Evolutionary conservation across 352 stramenopile genomes (phyloP).

Genomic region (Plasmopara muralis): DNA sequence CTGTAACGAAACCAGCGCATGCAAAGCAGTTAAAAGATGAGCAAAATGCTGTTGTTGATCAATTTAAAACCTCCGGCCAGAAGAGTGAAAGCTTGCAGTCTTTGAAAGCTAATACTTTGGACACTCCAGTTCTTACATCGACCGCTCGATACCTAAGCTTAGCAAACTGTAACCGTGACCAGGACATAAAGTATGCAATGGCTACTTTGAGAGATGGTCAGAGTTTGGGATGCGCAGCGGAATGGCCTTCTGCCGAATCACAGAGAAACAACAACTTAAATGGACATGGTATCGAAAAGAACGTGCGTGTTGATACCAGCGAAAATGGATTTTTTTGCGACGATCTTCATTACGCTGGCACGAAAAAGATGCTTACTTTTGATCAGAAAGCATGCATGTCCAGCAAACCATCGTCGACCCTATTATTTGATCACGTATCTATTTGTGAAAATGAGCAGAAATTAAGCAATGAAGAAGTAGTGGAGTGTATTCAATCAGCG

Average conservation of each 20-base stretch:
- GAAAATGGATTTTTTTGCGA: slow-evolving; percentile 2
- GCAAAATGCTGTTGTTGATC: background rate
- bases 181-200: slow-evolving; percentile 10
- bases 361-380: background rate
- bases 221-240: background rate
- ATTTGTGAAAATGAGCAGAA: background rate
- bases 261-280: background rate
- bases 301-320: background rate
- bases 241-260: background rate
- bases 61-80: background rate
- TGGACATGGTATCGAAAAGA: background rate
- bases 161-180: slow-evolving; percentile 15
- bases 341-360: slow-evolving; percentile 1
- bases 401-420: background rate
- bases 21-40: background rate
- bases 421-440: background rate
- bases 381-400: background rate
- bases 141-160: slow-evolving; percentile 20
- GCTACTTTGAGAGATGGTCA: background rate
- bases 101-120: slow-evolving; percentile 1
- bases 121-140: background rate
- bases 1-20: slow-evolving; percentile 14
- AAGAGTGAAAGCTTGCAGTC: background rate
- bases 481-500: background rate
- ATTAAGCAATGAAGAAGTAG: background rate